Conservation (phyloP, 805 yeast genomes). For the Pichia deserticola region DNA sequence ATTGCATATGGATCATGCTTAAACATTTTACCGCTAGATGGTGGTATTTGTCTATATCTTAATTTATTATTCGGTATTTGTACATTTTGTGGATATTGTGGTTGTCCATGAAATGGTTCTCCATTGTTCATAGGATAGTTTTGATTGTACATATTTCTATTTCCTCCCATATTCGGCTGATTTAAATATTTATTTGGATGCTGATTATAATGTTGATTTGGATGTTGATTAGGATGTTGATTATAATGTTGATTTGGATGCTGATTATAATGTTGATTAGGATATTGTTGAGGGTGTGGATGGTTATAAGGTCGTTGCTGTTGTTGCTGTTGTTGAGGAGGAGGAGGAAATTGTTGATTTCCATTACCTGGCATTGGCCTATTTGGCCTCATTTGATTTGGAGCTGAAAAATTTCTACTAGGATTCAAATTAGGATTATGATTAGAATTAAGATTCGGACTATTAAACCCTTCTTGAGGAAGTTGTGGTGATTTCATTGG, state of each 20-base stretch:
- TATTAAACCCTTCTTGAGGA: background rate
- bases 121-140: background rate
- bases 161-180: background rate
- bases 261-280: slow-evolving; percentile 5
- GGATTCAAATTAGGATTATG: no score
- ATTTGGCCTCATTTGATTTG: background rate
- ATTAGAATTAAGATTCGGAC: no score
- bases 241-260: slow-evolving; percentile 2
- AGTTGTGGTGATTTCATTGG: slow-evolving; percentile 10
- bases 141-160: background rate
- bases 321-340: slow-evolving; percentile 5
- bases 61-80: background rate
- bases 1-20: slow-evolving; percentile 22
- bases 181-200: slow-evolving; percentile 1
- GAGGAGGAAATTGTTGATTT: slow-evolving; percentile 7
- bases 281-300: slow-evolving; percentile 6
- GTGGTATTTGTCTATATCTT: slow-evolving; percentile 11
- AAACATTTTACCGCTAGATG: slow-evolving; percentile 9
- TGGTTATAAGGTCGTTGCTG: slow-evolving; percentile 11
- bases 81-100: background rate
- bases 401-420: no score
- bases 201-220: background rate
- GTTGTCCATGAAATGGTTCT: slow-evolving; percentile 7
- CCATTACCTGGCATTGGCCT: background rate
- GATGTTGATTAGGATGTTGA: slow-evolving; percentile 7